Evolutionary conservation across 345 rosid genomes (phyloP), one percentile per base, ranked within the genome.

Genomic region (Brassica rapa): DNA sequence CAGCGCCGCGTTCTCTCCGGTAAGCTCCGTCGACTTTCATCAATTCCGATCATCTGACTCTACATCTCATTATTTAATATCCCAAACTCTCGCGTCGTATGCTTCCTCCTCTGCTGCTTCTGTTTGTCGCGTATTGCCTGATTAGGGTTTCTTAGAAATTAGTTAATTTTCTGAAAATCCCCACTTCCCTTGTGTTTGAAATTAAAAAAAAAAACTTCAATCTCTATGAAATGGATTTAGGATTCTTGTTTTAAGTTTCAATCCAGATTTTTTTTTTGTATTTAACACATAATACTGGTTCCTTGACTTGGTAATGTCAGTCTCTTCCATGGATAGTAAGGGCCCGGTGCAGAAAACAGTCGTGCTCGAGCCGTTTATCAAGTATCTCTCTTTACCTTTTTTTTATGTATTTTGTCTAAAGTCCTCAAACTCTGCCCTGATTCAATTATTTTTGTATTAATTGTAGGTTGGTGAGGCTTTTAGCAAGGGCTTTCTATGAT

Each of bases 401-500:
- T 62, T 68, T 11, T 61, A 49, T 66, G 46, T 46, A 16, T 56
- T 51, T 46, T 60, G 23, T 25, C 56, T 0, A 37, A 19, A 11
- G 9, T 41, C 16, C 10, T 66, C 51, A 23, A 30, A 32, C n/a
- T 72, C 9, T 30, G 5, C 55, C 51, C 1, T 23, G 60, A 46
- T 46, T 29, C 19, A 24, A 16, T 33, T 73, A 9, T 6, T 33
- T 68, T 51, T 16, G 14, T 65, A 12, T 27, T 66, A 0, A 4
- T 30, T 51, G 19, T 81, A 91, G 97, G 85, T 66, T 92, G 77
- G 98, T 94, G 83, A 94, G 85, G 83, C 89, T 91, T 33, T 74
- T 85, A 23, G 97, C 90, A 2, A 85, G 97, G 82, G 97, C 93
- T 4, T 94, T 94, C 72, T 94, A 92, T 64, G 95, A 94, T 83